phyloP scores from a whole-genome alignment of 177 flowering plant species.

The Tripterygium wilfordii region DNA sequence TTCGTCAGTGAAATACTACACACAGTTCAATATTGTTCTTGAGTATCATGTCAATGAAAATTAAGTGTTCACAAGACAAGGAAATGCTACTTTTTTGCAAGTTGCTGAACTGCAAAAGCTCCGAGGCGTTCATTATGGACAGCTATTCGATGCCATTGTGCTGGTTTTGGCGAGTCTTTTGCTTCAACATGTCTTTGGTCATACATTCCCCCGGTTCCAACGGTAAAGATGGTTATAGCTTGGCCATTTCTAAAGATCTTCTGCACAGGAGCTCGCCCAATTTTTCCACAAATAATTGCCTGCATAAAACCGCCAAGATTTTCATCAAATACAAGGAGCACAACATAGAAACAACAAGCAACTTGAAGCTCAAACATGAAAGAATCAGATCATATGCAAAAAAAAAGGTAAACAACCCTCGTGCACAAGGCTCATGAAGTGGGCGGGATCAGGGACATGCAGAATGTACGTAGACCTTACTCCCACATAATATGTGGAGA shows the following conservation, averaged over 20 bases:
- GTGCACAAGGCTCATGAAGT: too few relatives aligned
- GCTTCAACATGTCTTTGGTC: slow-evolving; percentile 62
- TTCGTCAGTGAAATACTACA: slow-evolving; percentile 5
- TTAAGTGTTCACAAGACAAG: too few relatives aligned
- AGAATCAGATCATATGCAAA: too few relatives aligned
- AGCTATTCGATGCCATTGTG: slow-evolving; percentile 95
- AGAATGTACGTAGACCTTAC: too few relatives aligned
- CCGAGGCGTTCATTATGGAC: slow-evolving; percentile 80
- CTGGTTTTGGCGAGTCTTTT: slow-evolving; percentile 65
- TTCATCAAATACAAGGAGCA: too few relatives aligned
- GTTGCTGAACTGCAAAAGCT: slow-evolving; percentile 78
- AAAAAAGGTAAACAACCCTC: too few relatives aligned
- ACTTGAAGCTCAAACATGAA: background rate
- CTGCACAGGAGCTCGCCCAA: slow-evolving; percentile 90
- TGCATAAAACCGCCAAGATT: slow-evolving; percentile 26
- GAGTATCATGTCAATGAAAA: too few relatives aligned
- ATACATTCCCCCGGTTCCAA: slow-evolving; percentile 95
- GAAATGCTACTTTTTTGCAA: slow-evolving; percentile 59
- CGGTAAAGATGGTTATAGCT: slow-evolving; percentile 81
- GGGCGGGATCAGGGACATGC: too few relatives aligned
- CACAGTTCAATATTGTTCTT: background rate
- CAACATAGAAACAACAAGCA: background rate
- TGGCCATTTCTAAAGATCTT: slow-evolving; percentile 87
- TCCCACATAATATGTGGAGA: too few relatives aligned
- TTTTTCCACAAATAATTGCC: slow-evolving; percentile 94